Evolutionary conservation across 1,284 basidiomycete species (phyloP).

Genomic region (Baeospora myosura): DNA sequence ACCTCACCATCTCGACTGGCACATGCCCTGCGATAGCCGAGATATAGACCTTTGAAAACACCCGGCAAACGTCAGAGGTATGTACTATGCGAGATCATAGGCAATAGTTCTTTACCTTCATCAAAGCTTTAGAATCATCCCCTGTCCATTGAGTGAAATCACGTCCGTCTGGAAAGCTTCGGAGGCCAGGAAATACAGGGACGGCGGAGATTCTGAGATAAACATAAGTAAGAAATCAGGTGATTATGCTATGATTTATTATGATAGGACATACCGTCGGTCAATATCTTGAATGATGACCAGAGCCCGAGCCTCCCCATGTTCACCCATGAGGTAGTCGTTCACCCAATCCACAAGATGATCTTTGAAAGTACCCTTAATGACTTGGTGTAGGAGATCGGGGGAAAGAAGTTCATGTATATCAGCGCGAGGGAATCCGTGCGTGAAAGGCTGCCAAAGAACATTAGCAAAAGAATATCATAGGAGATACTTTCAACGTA

Average conservation of each 20-base stretch:
- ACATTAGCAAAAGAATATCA: background rate
- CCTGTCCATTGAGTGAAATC: slow-evolving; percentile 25
- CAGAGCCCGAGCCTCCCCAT: slow-evolving; percentile 13
- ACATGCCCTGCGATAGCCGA: slow-evolving; percentile 22
- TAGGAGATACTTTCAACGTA: slow-evolving; percentile 3
- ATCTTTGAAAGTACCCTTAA: slow-evolving; percentile 33
- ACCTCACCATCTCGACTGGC: slow-evolving; percentile 17
- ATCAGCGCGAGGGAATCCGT: slow-evolving; percentile 20
- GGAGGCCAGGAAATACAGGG: slow-evolving; percentile 20
- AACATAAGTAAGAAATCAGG: background rate
- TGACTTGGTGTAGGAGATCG: slow-evolving; percentile 33
- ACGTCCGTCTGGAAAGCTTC: slow-evolving; percentile 21
- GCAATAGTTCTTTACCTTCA: slow-evolving; percentile 20
- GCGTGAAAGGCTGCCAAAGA: slow-evolving; percentile 9
- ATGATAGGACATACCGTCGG: slow-evolving; percentile 14
- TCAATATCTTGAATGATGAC: slow-evolving; percentile 24
- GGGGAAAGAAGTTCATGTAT: slow-evolving; percentile 28
- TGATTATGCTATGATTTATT: background rate
- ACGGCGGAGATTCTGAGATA: slow-evolving; percentile 6
- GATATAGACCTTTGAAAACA: slow-evolving; percentile 22
- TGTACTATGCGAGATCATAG: slow-evolving; percentile 1
- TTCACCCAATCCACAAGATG: slow-evolving; percentile 21
- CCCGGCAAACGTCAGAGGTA: background rate
- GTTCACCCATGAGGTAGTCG: slow-evolving; percentile 14
- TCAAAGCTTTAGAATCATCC: slow-evolving; percentile 24